Percentiles rank a stretch among this genome's conserved stretches.
Conservation (phyloP, 2,329 filamentous ascomycete species). For the Trichoderma koningiopsis region DNA sequence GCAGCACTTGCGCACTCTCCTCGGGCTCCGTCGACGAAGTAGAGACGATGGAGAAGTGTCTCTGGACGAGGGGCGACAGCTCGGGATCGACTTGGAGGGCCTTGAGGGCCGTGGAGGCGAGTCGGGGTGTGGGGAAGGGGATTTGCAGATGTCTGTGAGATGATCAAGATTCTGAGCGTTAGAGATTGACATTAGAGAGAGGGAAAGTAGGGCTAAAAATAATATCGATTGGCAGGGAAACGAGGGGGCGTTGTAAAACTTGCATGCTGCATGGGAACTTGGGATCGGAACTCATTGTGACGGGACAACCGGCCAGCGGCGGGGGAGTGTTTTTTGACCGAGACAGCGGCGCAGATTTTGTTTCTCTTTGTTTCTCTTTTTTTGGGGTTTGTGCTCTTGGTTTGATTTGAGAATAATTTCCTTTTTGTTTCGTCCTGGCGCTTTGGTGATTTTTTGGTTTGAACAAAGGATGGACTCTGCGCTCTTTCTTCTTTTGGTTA, state of each 20-base stretch:
- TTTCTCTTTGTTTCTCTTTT: not conserved
- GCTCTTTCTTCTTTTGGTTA: not conserved
- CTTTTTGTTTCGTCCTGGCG: not conserved
- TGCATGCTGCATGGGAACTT: slow-evolving; percentile 67
- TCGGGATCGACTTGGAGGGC: slow-evolving; percentile 85
- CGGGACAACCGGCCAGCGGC: not conserved
- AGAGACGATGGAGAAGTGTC: slow-evolving; percentile 63
- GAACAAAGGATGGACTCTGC: not conserved
- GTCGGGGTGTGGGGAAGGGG: slow-evolving; percentile 77
- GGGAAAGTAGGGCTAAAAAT: not conserved
- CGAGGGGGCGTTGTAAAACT: slow-evolving; percentile 24
- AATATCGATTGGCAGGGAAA: slow-evolving; percentile 12
- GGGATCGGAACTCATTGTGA: slow-evolving; percentile 40
- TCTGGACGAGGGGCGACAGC: slow-evolving; percentile 78
- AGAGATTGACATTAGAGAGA: not conserved
- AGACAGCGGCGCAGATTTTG: not conserved
- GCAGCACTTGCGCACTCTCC: slow-evolving; percentile 54
- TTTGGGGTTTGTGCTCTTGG: not conserved
- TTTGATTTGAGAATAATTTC: not conserved
- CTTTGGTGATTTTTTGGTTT: not conserved
- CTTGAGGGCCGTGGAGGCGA: slow-evolving; percentile 74
- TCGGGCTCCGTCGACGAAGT: slow-evolving; percentile 14
- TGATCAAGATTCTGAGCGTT: not conserved
- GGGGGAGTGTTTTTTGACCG: not conserved
- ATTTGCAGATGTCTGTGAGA: slow-evolving; percentile 67